Conservation (phyloP, 768 basidiomycete species). For the Phlebiopsis flavidoalba region DNA sequence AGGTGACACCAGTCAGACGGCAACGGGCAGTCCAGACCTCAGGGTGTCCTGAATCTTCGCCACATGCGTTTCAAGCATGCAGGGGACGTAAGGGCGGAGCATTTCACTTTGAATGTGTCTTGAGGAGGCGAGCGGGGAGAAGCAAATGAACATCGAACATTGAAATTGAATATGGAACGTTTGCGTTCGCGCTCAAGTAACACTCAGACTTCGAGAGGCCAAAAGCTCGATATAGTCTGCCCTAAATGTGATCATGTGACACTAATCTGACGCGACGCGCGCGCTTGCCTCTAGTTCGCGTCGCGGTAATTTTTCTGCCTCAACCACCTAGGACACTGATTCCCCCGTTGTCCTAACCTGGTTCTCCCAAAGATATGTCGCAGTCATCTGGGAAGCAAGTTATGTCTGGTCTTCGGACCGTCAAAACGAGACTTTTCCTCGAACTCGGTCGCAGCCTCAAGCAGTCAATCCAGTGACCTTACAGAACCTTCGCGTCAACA, state of each 20-base stretch:
- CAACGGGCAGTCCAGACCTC: background rate
- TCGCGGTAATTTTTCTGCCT: background rate
- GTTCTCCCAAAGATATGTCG: background rate
- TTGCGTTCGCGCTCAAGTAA: no score
- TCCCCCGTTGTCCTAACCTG: background rate
- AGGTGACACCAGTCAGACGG: background rate
- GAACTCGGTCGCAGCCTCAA: slow-evolving; percentile 32
- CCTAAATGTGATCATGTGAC: background rate
- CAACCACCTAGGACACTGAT: background rate
- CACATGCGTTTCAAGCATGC: no score
- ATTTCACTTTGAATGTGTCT: no score
- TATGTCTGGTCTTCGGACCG: slow-evolving; percentile 53
- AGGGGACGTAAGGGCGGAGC: no score
- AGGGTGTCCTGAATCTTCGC: no score
- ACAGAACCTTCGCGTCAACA: background rate
- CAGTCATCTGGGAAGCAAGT: slow-evolving; percentile 19
- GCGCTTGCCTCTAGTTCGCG: background rate
- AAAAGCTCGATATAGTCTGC: background rate
- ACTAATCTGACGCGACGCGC: background rate
- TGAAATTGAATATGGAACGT: no score
- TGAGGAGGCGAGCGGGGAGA: no score
- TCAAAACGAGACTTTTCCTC: slow-evolving; percentile 64
- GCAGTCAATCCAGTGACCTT: slow-evolving; percentile 27
- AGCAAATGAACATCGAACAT: no score
- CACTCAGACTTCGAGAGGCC: background rate